Percentiles rank a stretch among this genome's conserved stretches.
Conservation (phyloP, 805 yeast species). For the Kuraishia borneana region DNA sequence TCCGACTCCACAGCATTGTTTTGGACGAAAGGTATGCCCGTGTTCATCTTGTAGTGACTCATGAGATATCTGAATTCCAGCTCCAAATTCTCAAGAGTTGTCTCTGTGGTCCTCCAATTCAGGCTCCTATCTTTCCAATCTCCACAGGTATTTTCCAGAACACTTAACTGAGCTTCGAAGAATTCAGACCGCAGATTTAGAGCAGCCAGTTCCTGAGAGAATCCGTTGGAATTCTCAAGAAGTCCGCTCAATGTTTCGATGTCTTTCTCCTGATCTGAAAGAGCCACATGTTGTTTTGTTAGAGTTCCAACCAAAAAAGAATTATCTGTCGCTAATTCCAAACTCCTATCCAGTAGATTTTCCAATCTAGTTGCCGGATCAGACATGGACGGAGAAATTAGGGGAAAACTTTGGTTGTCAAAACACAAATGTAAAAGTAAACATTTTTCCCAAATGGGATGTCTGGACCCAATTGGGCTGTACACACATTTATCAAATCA, state of each 20-base stretch:
- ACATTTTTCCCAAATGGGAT: no score
- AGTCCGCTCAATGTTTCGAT: neutral
- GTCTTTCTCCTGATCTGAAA: neutral
- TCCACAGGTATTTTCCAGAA: conserved; percentile 12
- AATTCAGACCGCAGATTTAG: conserved; percentile 20
- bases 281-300: neutral
- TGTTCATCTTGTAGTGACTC: conserved; percentile 7
- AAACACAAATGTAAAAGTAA: no score
- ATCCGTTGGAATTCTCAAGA: neutral
- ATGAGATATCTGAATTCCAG: conserved; percentile 26
- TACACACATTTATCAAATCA: no score
- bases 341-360: no score
- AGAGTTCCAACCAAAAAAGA: neutral
- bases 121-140: conserved; percentile 21
- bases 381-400: no score
- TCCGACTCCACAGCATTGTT: no score
- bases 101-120: conserved; percentile 33
- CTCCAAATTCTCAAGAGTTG: conserved; percentile 31
- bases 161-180: conserved; percentile 20
- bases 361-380: no score
- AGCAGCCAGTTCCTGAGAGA: conserved; percentile 17
- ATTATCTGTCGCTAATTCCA: neutral
- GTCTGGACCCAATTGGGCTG: no score
- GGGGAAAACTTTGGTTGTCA: no score
- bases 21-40: no score